Evolutionary conservation across 176 grass and related monocot species (phyloP), one percentile per base, ranked within the genome.

Genomic region (Saccharum spontaneum): DNA sequence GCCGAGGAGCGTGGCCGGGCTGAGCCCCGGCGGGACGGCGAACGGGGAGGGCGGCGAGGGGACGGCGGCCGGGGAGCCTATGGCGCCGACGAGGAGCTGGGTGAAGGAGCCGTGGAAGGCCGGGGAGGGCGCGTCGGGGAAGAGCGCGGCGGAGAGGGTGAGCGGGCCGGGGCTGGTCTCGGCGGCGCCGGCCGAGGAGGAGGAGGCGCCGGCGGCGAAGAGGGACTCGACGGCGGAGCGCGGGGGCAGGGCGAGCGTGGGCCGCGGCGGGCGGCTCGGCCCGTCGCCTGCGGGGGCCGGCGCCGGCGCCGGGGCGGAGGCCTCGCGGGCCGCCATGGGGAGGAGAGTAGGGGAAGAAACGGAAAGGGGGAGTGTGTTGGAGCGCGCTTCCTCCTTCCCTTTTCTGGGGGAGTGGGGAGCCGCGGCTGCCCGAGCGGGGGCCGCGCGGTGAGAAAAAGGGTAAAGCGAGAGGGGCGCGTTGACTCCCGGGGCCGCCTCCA

Each of bases 51-150:
- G 86, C 61, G 75, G 73, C 30, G 66, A 22, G 71, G 84, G 83
- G n/a, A 10, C 18, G 68, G 82, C 78, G 30, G 77, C 61, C 0
- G 86, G 86, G 62, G 83, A 89, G 37, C 73, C 82, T 60, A 91
- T 94, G 61, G 92, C 86, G 67, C 92, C 92, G 45, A 73, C 86
- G 40, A 94, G 79, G 26, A 91, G 89, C 86, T 94, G 89, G 8
- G 86, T 91, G 76, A 94, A 94, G 65, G 92, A 94, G 75, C 89
- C 89, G 45, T 86, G 76, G 83, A 90, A 94, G 76, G 87, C 79
- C 57, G 89, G 74, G 28, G 86, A 90, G 20, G 86, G 18, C 62
- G 61, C 72, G 54, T 91, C 86, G 28, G 83, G 86, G 83, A 94
- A 94, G 86, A 86, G 68, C 55, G 79, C 36, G 39, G 88, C 60